Base-by-base conservation (phyloP, 495 filamentous ascomycete species). In the Penicillium pulvis region DNA sequence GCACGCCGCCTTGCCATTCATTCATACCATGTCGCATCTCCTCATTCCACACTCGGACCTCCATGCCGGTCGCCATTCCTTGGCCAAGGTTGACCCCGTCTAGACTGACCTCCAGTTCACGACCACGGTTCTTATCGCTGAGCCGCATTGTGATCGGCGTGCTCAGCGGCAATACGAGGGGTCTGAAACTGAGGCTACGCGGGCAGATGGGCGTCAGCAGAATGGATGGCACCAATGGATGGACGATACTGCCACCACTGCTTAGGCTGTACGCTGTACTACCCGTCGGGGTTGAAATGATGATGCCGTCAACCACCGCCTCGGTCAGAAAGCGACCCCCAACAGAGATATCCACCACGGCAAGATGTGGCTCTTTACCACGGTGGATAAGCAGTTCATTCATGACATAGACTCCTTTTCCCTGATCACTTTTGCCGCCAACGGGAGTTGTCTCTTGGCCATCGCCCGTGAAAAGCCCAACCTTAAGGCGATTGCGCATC, bases 361-460 rank as follows among this genome's bases (percentile, higher is more conserved):
- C 90, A 2, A 98, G 83, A 73, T 98, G 94, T 0, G 94, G 91
- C 58, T 91, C 87, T 39, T 86, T 82, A 51, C 94, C 94, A 14
- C 94, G 89, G 68, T 98, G 95, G 48, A 98, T 87, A 28, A 94
- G 88, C 8, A 98, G 82, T 69, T 98, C 94, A 68, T 98, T 98
- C 76, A 98, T 90, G 49, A 94, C 94, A 68, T 96, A 93, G 4
- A 92, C 81, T 36, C 87, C 71, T 53, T 55, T 71, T 53, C 35
- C 75, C 51, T 31, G 67, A 58, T 57, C 76, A 58, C 57, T 75
- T 70, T 57, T 81, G 66, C 59, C 79, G 65, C 57, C 75, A 72
- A 80, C 36, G 66, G 78, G 16, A 2, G 65, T 70, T 6, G 56
- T 69, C 58, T 62, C 67, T 20, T 54, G 78, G 75, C 88, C 87